These are phyloP conservation scores for Hemisphaericaspora xylanilytica DNA, from an alignment of 1,139 yeast species.

Conservation along the genomic window DNA sequence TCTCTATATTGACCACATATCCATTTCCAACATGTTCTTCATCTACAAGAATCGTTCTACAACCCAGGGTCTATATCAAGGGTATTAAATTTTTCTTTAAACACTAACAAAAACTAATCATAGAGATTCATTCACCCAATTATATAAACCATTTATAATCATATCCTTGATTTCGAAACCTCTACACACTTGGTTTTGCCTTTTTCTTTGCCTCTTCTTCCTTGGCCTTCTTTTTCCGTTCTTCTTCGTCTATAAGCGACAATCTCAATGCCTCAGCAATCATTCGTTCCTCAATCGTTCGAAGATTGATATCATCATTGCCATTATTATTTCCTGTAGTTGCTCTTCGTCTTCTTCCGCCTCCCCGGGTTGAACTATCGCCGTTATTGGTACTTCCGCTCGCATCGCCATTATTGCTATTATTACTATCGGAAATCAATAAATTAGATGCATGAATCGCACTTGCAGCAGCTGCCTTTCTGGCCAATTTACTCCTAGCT, in stretches of 20 bases:
- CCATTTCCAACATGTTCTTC: too few relatives aligned
- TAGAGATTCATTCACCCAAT: too few relatives aligned
- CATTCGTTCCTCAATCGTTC: slow-evolving; percentile 69
- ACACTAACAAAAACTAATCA: too few relatives aligned
- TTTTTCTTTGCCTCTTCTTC: slow-evolving; percentile 19
- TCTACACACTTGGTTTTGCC: neutral
- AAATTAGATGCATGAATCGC: slow-evolving; percentile 86
- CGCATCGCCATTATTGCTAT: neutral
- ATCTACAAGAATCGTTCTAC: too few relatives aligned
- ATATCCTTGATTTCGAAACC: too few relatives aligned
- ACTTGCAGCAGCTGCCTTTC: slow-evolving; percentile 90
- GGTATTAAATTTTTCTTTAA: too few relatives aligned
- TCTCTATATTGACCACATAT: too few relatives aligned
- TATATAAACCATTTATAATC: too few relatives aligned
- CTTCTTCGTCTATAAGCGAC: slow-evolving; percentile 68
- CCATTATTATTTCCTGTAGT: slow-evolving; percentile 8
- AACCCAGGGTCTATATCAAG: too few relatives aligned
- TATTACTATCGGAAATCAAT: slow-evolving; percentile 31
- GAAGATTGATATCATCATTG: slow-evolving; percentile 10
- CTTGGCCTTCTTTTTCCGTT: slow-evolving; percentile 36
- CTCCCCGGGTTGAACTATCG: slow-evolving; percentile 13
- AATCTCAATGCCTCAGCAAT: slow-evolving; percentile 78
- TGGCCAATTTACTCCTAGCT: slow-evolving; percentile 75
- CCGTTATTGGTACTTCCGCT: slow-evolving; percentile 1
- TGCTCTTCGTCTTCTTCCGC: slow-evolving; percentile 14